These are phyloP conservation scores for Aspergillus sp. DNA, from an alignment of 2,329 filamentous ascomycete genomes.

Conservation along the genomic window DNA sequence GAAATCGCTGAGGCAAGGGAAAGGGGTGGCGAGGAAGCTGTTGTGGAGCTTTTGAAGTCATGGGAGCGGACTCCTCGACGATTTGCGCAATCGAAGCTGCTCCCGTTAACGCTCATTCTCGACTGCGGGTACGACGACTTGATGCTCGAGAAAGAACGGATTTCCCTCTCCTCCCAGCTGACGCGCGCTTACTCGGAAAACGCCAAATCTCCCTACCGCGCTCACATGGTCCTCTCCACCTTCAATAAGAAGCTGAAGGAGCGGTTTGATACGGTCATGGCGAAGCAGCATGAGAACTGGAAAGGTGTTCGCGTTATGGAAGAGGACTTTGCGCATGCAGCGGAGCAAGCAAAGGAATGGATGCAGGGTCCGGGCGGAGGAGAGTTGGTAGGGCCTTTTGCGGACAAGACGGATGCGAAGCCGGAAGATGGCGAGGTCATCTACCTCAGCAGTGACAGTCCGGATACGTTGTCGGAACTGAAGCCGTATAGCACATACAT, in stretches of 20 bases:
- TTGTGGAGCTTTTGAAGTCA: slow-evolving; percentile 25
- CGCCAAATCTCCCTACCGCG: slow-evolving; percentile 61
- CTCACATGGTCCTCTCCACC: slow-evolving; percentile 73
- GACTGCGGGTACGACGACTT: slow-evolving; percentile 90
- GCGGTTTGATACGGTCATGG: slow-evolving; percentile 74
- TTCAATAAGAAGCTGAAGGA: slow-evolving; percentile 72
- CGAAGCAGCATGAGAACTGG: slow-evolving; percentile 73
- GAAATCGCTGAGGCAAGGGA: slow-evolving; percentile 34
- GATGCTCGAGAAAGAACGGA: slow-evolving; percentile 82
- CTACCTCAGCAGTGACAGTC: slow-evolving; percentile 91
- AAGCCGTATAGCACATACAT: slow-evolving; percentile 90
- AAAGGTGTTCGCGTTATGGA: slow-evolving; percentile 71
- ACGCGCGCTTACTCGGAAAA: slow-evolving; percentile 91
- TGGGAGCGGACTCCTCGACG: slow-evolving; percentile 23
- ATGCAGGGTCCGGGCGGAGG: slow-evolving; percentile 63
- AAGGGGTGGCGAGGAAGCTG: slow-evolving; percentile 23
- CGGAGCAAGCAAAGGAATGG: slow-evolving; percentile 60
- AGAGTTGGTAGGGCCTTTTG: slow-evolving; percentile 58
- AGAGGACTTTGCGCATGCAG: slow-evolving; percentile 70
- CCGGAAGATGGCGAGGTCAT: slow-evolving; percentile 61
- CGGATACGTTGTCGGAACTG: slow-evolving; percentile 74
- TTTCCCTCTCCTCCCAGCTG: slow-evolving; percentile 79
- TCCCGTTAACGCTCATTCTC: slow-evolving; percentile 77
- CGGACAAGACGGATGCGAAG: slow-evolving; percentile 35
- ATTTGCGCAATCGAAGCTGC: slow-evolving; percentile 46